Evolutionary conservation across 257 asterid species (phyloP).

Genomic region (Ilex aquifolium): DNA sequence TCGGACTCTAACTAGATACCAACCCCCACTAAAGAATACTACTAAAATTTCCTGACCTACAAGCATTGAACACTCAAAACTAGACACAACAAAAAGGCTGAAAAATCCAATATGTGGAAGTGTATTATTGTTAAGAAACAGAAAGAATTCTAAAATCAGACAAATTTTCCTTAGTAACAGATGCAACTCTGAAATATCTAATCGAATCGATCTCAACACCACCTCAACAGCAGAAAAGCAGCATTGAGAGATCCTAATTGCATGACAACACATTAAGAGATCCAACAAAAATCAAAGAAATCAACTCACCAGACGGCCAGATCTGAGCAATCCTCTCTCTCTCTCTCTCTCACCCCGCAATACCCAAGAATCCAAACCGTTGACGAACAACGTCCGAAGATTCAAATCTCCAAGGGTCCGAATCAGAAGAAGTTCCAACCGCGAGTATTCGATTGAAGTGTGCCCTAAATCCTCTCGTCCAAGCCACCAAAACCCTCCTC

Average conservation of each 20-base stretch:
- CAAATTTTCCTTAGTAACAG: constrained; percentile 2
- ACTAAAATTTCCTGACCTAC: too few relatives aligned
- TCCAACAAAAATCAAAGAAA: constrained; percentile 8
- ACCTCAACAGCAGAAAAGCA: background rate
- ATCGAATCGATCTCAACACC: constrained; percentile 10
- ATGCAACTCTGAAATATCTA: background rate
- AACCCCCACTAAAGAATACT: too few relatives aligned
- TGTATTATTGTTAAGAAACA: background rate
- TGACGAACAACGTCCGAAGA: too few relatives aligned
- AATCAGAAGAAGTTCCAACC: constrained; percentile 20
- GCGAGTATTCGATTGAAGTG: constrained; percentile 29
- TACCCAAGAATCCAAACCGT: background rate
- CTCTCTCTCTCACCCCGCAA: constrained; percentile 1
- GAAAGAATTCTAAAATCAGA: constrained; percentile 6
- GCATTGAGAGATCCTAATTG: background rate
- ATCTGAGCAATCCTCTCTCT: constrained; percentile 39
- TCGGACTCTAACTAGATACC: too few relatives aligned
- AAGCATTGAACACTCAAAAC: background rate
- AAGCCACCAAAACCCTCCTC: constrained; percentile 22
- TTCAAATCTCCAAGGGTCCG: constrained; percentile 30
- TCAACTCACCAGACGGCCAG: constrained; percentile 62
- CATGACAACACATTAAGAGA: background rate
- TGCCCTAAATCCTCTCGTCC: constrained; percentile 7
- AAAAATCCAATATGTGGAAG: too few relatives aligned
- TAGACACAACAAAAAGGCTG: background rate